Evolutionary conservation across 129 eudicot genomes (phyloP), one percentile per base, ranked within the genome.

Genomic region (Centaurea solstitialis): DNA sequence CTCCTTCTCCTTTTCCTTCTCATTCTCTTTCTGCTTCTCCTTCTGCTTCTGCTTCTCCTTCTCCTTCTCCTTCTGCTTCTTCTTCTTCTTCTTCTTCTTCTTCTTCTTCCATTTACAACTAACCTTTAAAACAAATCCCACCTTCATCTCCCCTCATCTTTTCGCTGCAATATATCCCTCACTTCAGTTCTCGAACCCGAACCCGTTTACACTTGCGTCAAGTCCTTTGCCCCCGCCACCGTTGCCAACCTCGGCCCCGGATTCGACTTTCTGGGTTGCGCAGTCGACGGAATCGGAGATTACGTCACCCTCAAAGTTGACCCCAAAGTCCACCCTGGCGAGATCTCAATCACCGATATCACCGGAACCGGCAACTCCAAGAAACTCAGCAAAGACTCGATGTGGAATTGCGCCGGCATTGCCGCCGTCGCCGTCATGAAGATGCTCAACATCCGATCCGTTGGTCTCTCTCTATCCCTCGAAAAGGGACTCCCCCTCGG

Each of bases 401-500:
- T 6, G 8, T 50, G 21, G 62, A 50, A 50, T 50, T 50, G 62
- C 62, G 62, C 62, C 5, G 62, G 62, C n/a, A 50, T 50, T 50
- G 62, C 62, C 62, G 62, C 62, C 62, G 5, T 50, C 6, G 17
- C 62, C 21, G 62, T 50, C 62, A 50, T 50, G 62, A 50, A 50
- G 18, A 50, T 50, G 62, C 62, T 50, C 62, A 50, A 15, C 21
- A 50, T 50, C 62, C 62, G 62, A 50, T 50, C 62, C 0, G 62
- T 50, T 8, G 62, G 62, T 1, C 84, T 91, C 18, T 83, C 93
- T 0, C 80, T 91, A 35, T 79, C 85, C 8, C 86, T 91, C 26
- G 89, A 89, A 24, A 91, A 91, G 65, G 93, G 93, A 0, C 71
- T 91, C 21, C 97, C 97, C 0, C 74, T 91, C 1, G 97, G 97